Percentiles rank a stretch among this genome's conserved stretches.
phyloP scores from a whole-genome alignment of 2,329 filamentous ascomycete genomes.

The Neodidymelliopsis sp. region DNA sequence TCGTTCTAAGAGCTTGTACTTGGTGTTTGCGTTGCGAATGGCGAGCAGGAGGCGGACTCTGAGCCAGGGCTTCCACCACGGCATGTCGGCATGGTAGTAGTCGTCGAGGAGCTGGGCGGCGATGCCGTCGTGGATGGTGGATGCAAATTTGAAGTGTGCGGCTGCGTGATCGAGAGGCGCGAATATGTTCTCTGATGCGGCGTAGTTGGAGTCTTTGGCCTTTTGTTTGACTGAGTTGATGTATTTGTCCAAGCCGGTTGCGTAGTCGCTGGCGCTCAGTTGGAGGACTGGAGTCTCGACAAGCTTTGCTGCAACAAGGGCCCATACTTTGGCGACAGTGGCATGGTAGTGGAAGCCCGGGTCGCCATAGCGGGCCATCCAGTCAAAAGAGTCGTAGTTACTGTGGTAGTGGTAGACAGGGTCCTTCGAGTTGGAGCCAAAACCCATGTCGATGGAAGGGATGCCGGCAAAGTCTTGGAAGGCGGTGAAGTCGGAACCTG shows the following conservation, averaged over 20 bases:
- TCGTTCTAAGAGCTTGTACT: slow-evolving; percentile 85
- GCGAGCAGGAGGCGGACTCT: slow-evolving; percentile 69
- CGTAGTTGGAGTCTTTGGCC: slow-evolving; percentile 26
- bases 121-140: slow-evolving; percentile 60
- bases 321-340: slow-evolving; percentile 56
- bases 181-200: slow-evolving; percentile 41
- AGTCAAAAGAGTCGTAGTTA: slow-evolving; percentile 84
- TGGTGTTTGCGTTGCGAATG: slow-evolving; percentile 74
- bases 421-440: slow-evolving; percentile 44
- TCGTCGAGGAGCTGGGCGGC: slow-evolving; percentile 58
- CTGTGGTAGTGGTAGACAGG: slow-evolving; percentile 79
- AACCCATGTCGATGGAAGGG: slow-evolving; percentile 57
- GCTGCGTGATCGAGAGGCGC: slow-evolving; percentile 58
- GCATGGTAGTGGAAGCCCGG: slow-evolving; percentile 65
- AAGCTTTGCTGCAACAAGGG: slow-evolving; percentile 55
- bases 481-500: slow-evolving; percentile 60
- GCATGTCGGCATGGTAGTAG: slow-evolving; percentile 60
- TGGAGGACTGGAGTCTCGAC: slow-evolving; percentile 57
- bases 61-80: slow-evolving; percentile 81
- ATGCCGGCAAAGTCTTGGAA: slow-evolving; percentile 63
- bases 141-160: slow-evolving; percentile 56
- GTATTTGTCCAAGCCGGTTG: slow-evolving; percentile 51
- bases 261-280: slow-evolving; percentile 58
- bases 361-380: slow-evolving; percentile 84
- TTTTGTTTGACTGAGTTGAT: slow-evolving; percentile 51